phyloP scores from a whole-genome alignment of 2,329 filamentous ascomycete genomes.

The Phaeomoniella chlamydospora region DNA sequence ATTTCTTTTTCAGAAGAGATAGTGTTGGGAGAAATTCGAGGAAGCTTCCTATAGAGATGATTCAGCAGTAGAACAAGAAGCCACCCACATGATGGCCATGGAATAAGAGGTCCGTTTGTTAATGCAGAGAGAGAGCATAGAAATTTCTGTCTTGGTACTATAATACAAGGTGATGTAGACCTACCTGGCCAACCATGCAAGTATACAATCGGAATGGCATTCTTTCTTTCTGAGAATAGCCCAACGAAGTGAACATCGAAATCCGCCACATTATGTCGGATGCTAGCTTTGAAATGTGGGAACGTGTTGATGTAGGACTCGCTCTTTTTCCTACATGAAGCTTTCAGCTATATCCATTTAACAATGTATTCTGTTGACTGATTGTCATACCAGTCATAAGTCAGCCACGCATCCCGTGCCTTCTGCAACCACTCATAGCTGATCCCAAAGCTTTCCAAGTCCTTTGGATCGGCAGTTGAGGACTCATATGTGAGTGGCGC shows the following conservation, averaged over 20 bases:
- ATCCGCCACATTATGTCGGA: slow-evolving; percentile 21
- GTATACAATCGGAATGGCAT: slow-evolving; percentile 36
- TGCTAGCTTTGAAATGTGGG: slow-evolving; percentile 31
- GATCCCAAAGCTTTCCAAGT: neutral
- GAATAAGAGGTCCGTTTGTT: no score
- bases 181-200: slow-evolving; percentile 42
- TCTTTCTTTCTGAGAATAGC: slow-evolving; percentile 35
- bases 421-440: slow-evolving; percentile 1
- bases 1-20: slow-evolving; percentile 28
- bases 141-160: neutral
- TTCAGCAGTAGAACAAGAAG: no score
- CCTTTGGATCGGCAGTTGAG: neutral
- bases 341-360: no score
- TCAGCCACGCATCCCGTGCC: slow-evolving; percentile 1
- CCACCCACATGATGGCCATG: no score
- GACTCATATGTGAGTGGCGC: neutral
- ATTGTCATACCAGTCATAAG: neutral
- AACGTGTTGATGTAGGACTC: slow-evolving; percentile 32
- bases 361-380: no score
- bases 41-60: slow-evolving; percentile 20
- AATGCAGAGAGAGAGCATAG: no score
- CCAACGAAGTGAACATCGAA: slow-evolving; percentile 38
- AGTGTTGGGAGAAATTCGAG: slow-evolving; percentile 42
- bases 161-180: no score
- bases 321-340: slow-evolving; percentile 3